Conservation (phyloP, 1,284 basidiomycete genomes). For the Dichomitus squalens region DNA sequence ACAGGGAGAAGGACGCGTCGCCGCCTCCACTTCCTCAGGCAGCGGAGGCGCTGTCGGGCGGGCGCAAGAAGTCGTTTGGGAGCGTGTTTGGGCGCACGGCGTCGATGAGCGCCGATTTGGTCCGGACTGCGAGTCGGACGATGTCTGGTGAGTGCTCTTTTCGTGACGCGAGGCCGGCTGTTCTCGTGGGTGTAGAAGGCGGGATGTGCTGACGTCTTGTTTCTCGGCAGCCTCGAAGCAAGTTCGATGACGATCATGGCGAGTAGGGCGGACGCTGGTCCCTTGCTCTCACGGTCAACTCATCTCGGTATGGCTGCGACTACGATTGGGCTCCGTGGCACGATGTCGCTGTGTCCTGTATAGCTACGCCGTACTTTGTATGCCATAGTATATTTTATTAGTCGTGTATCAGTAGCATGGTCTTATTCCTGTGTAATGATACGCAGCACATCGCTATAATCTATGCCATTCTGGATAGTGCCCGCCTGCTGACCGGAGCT, state of each 20-base stretch:
- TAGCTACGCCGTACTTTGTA: neutral
- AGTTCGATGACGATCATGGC: neutral
- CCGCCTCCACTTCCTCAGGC: neutral
- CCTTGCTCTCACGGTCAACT: neutral
- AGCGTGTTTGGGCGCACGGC: constrained; percentile 17
- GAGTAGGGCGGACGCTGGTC: neutral
- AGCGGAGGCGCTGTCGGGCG: constrained; percentile 4
- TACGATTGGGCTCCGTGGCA: neutral
- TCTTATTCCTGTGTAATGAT: neutral
- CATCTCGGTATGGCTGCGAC: no score
- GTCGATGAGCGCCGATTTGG: constrained; percentile 9
- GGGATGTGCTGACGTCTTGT: neutral
- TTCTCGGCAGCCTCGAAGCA: constrained; percentile 11
- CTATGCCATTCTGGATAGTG: no score
- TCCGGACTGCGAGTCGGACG: constrained; percentile 20
- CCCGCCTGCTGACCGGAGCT: no score
- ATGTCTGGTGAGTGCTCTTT: constrained; percentile 15
- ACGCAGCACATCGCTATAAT: neutral
- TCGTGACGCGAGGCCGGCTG: neutral
- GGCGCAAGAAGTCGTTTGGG: constrained; percentile 21
- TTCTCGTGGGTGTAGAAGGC: neutral
- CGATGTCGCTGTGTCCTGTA: neutral
- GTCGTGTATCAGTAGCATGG: neutral
- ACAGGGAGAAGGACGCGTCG: constrained; percentile 10
- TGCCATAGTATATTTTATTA: neutral